phyloP scores from a whole-genome alignment of 2,329 filamentous ascomycete species.

The Fusarium nematophilum region DNA sequence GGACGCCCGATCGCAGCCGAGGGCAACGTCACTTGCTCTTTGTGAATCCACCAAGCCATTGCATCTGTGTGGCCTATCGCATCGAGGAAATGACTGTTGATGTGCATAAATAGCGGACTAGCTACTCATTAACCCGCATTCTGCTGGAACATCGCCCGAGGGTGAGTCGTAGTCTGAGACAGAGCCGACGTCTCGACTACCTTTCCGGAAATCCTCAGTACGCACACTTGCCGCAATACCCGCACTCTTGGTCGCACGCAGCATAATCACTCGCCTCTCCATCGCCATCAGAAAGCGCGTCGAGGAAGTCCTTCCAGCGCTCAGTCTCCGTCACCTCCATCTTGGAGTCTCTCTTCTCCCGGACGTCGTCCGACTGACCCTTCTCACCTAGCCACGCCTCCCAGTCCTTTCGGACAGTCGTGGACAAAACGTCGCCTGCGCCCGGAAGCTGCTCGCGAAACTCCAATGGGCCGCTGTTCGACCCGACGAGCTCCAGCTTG shows the following conservation, averaged over 20 bases:
- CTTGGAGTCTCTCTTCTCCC: slow-evolving; percentile 6
- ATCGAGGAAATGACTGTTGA: no score
- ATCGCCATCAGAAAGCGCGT: slow-evolving; percentile 24
- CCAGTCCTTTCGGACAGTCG: slow-evolving; percentile 38
- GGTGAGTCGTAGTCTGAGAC: no score
- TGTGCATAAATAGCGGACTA: no score
- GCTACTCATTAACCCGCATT: no score
- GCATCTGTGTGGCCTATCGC: no score
- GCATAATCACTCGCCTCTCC: slow-evolving; percentile 33
- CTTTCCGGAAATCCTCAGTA: slow-evolving; percentile 13
- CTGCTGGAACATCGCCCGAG: neutral
- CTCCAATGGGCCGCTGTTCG: slow-evolving; percentile 28
- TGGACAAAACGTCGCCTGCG: slow-evolving; percentile 40
- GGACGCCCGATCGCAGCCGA: no score
- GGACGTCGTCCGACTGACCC: neutral
- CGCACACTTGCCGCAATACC: slow-evolving; percentile 44
- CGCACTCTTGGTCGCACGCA: slow-evolving; percentile 45
- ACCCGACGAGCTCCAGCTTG: slow-evolving; percentile 41
- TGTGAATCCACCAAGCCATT: no score
- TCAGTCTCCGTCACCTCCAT: neutral
- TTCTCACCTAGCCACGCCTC: slow-evolving; percentile 34
- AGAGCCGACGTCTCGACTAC: neutral
- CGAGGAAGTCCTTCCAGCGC: slow-evolving; percentile 10
- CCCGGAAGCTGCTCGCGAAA: slow-evolving; percentile 40
- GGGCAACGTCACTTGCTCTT: no score